Conservation (phyloP, 2,329 filamentous ascomycete genomes). For the Coniochaeta sp. region DNA sequence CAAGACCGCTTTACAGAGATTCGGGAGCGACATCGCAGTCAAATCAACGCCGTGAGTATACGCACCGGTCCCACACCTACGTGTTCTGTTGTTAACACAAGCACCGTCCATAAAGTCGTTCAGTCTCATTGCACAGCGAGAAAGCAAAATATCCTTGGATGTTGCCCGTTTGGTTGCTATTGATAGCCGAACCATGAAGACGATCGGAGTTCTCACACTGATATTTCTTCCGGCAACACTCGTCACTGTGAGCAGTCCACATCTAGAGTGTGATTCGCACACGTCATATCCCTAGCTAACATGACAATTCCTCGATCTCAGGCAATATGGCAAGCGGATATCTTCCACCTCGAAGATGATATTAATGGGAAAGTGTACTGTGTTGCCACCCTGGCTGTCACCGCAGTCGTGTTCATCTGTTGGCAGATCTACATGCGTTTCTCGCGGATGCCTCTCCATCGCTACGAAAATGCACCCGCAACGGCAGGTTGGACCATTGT, state of each 20-base stretch:
- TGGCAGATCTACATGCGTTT: neutral
- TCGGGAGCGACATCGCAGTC: neutral
- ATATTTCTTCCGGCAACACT: neutral
- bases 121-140: neutral
- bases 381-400: neutral
- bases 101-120: neutral
- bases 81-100: neutral
- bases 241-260: neutral
- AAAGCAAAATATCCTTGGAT: neutral
- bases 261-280: neutral
- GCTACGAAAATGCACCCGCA: neutral
- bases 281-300: neutral
- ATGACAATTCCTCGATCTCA: neutral
- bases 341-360: neutral
- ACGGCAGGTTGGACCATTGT: neutral
- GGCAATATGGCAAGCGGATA: neutral
- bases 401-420: neutral
- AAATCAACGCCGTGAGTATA: constrained; percentile 1
- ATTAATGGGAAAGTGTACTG: neutral
- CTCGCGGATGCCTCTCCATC: neutral
- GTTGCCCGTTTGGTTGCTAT: neutral
- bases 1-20: neutral
- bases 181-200: constrained; percentile 1
- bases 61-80: neutral
- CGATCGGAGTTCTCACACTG: neutral